Evolutionary conservation across 1,284 basidiomycete genomes (phyloP), one percentile per base, ranked within the genome.

Genomic region (Malassezia arunalokei): DNA sequence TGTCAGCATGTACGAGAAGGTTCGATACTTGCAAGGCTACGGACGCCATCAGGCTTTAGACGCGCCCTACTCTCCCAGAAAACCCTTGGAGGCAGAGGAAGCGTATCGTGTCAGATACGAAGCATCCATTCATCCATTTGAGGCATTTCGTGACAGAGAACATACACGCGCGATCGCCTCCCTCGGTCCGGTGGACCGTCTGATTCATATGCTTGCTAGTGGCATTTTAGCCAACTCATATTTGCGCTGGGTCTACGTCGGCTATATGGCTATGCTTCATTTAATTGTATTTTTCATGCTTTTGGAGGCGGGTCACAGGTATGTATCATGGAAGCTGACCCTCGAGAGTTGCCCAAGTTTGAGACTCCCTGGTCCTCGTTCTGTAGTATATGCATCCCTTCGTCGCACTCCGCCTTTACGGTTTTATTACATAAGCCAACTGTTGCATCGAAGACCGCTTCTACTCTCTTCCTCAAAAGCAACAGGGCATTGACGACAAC

Each of bases 121-220:
- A 71, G 87, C 94, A 73, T 81, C 85, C 43, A 87, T 96, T 82
- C 95, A 98, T 68, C 92, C 92, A 0, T 98, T 96, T 73, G 89
- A 95, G 73, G 87, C 86, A 4, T 96, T 98, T 79, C 82, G 89
- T 56, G 90, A 91, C 4, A 78, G 87, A 88, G 92, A 98, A 77
- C 89, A 89, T 37, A 84, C 85, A 31, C 79, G 90, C 40, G 91
- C 88, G 1, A 86, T 92, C 54, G 83, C 90, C 60, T 85, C 84
- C 33, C 79, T 98, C 30, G 94, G 96, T 68, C 87, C 88, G 1
- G 78, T 95, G 7, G 92, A 98, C 71, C 81, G 89, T 27, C 83
- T 85, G 12, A 83, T 94, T 1, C 83, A 96, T 50, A 79, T 82
- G 14, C 76, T 96, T 11, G 92, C 92, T 0, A 81, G 85, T 17